A percentile compares a stretch with the other conserved stretches of the same genome.
Evolutionary conservation across 139 green algal genomes (phyloP).

Genomic region (Asterochloris erici): DNA sequence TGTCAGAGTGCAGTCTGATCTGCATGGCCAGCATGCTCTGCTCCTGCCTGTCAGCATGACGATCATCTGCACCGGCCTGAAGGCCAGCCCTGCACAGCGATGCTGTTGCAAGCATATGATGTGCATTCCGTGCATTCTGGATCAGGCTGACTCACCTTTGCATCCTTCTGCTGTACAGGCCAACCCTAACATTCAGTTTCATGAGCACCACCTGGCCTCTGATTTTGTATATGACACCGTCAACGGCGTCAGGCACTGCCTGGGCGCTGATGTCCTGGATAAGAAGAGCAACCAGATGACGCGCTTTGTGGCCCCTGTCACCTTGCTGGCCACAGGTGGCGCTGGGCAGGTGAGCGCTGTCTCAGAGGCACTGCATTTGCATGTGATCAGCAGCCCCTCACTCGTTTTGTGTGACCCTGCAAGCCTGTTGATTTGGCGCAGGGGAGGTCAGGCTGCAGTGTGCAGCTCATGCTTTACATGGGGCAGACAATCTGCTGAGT

Average conservation of each 20-base stretch:
- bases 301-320: slow-evolving; percentile 71
- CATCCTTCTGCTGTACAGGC: neutral
- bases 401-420: neutral
- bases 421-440: no score
- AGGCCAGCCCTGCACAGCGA: no score
- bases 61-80: no score
- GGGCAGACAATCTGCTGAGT: no score
- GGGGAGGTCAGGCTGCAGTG: no score
- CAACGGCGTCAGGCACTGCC: slow-evolving; percentile 53
- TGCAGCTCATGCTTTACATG: no score
- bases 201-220: slow-evolving; percentile 73
- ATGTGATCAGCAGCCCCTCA: neutral
- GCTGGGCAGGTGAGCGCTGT: slow-evolving; percentile 58
- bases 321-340: slow-evolving; percentile 89
- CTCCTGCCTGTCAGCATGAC: no score
- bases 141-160: no score
- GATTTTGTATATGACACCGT: slow-evolving; percentile 61
- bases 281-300: slow-evolving; percentile 41
- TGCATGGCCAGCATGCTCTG: no score
- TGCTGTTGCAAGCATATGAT: no score
- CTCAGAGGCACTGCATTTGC: slow-evolving; percentile 8
- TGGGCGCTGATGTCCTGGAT: slow-evolving; percentile 83
- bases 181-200: slow-evolving; percentile 80
- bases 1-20: no score
- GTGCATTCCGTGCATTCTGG: no score